Base-by-base conservation (phyloP, 768 basidiomycete genomes). In the Lactarius trivialis region DNA sequence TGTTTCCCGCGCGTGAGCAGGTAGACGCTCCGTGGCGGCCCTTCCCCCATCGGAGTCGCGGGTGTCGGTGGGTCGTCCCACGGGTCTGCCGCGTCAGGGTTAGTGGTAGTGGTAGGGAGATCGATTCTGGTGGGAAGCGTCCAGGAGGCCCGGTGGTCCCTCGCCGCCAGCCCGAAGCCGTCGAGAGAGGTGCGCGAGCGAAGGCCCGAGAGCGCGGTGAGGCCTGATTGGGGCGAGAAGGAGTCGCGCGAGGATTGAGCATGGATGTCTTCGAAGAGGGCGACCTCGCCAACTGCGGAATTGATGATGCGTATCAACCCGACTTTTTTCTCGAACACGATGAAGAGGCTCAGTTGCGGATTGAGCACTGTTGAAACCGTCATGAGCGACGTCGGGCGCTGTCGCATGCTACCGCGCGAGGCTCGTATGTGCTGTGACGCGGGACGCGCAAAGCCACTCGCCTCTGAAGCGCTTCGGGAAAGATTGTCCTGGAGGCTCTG, bases 281-380 rank as follows among this genome's bases (percentile, higher is more conserved):
- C 85, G 28, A 93, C 78, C 71, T 93, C 91, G 36, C 86, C 83
- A 7, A 91, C 91, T 26, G 88, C 85, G 33, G 91, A 83, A 71
- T 93, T 91, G 6, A 84, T 82, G 26, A 93, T 71, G 24, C 91
- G 86, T 67, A 93, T 91, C 73, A 89, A 76, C n/a, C 85, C 82
- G 2, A 90, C 90, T 69, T 89, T 93, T 75, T 93, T 93, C 72
- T 93, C 91, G 70, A 93, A 93, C 26, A 85, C 76, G 60, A 90
- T 83, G 69, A 92, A 92, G n/a, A 93, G 75, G 67, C 83, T 84
- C 69, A 89, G 82, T 67, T 91, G 89, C 5, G 81, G 80, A 21
- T 86, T 86, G 68, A 89, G 88, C 59, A 76, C 76, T 62, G 78
- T 70, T 17, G 73, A 68, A 30, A 43, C n/a, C n/a, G n/a, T n/a